Percentiles rank a stretch among this genome's conserved stretches.
Evolutionary conservation across 495 filamentous ascomycete species (phyloP).

Genomic region (Penicillium lividum): DNA sequence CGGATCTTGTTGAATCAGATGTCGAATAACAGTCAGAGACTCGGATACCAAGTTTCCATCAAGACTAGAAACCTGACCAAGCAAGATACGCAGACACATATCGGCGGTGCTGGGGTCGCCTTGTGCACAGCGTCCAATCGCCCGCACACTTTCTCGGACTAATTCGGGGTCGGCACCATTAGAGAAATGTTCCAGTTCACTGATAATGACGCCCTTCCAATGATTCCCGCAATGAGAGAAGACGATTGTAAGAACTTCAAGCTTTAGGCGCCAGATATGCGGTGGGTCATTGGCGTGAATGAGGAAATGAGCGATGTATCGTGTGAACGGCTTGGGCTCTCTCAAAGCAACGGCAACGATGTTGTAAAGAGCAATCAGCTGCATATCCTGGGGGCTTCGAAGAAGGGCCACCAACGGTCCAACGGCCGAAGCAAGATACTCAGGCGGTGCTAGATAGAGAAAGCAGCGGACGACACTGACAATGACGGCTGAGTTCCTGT

Average conservation of each 20-base stretch:
- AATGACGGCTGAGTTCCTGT: slow-evolving; percentile 89
- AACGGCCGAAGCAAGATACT: slow-evolving; percentile 68
- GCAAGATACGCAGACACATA: slow-evolving; percentile 76
- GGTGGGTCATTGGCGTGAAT: slow-evolving; percentile 78
- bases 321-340: slow-evolving; percentile 73
- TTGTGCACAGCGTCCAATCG: slow-evolving; percentile 91
- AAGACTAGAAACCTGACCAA: slow-evolving; percentile 79
- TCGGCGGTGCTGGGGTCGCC: slow-evolving; percentile 66
- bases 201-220: slow-evolving; percentile 80
- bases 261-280: slow-evolving; percentile 83
- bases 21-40: slow-evolving; percentile 86
- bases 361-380: slow-evolving; percentile 87
- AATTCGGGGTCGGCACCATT: slow-evolving; percentile 72
- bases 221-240: slow-evolving; percentile 79
- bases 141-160: slow-evolving; percentile 83
- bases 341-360: slow-evolving; percentile 84
- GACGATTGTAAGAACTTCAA: slow-evolving; percentile 85
- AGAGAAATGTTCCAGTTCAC: slow-evolving; percentile 91
- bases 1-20: slow-evolving; percentile 91
- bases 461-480: slow-evolving; percentile 85
- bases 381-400: slow-evolving; percentile 79
- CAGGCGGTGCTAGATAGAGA: slow-evolving; percentile 73
- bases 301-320: slow-evolving; percentile 84
- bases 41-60: slow-evolving; percentile 88
- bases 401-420: slow-evolving; percentile 85